Evolutionary conservation across 2,329 filamentous ascomycete species (phyloP).

Genomic region (Colletotrichum endophyticum): DNA sequence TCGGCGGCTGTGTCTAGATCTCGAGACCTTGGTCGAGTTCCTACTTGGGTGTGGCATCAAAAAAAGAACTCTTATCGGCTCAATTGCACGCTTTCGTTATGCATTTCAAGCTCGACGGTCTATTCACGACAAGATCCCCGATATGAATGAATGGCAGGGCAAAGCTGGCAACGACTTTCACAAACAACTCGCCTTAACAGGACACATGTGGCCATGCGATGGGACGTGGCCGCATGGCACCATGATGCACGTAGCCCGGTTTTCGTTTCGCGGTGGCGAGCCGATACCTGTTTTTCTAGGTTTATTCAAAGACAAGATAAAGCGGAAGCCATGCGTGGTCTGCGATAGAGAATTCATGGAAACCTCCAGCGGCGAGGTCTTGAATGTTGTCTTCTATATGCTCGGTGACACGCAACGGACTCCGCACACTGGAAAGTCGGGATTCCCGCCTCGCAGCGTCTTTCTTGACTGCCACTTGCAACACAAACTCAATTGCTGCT

Average conservation of each 20-base stretch:
- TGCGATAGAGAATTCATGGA: slow-evolving; percentile 19
- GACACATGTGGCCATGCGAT: not conserved
- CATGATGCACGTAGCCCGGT: not conserved
- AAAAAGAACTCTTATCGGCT: not conserved
- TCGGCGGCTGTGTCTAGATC: not conserved
- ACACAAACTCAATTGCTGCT: not conserved
- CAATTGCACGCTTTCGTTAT: not conserved
- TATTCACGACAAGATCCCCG: not conserved
- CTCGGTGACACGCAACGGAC: not conserved
- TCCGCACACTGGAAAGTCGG: not conserved
- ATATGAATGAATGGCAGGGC: not conserved
- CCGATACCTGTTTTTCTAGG: not conserved
- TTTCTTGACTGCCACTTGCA: not conserved
- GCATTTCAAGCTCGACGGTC: not conserved
- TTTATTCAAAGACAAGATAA: not conserved
- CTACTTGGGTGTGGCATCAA: not conserved
- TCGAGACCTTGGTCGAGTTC: not conserved
- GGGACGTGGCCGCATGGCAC: not conserved
- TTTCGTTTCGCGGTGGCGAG: not conserved
- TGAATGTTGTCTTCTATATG: not conserved
- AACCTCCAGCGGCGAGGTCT: not conserved
- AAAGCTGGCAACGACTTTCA: not conserved
- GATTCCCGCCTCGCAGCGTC: not conserved
- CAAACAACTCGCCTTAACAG: not conserved
- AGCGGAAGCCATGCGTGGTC: slow-evolving; percentile 5